Percentiles rank a stretch among this genome's conserved stretches.
Conservation (phyloP, 1,139 yeast species). For the Candida frijolesensis region DNA sequence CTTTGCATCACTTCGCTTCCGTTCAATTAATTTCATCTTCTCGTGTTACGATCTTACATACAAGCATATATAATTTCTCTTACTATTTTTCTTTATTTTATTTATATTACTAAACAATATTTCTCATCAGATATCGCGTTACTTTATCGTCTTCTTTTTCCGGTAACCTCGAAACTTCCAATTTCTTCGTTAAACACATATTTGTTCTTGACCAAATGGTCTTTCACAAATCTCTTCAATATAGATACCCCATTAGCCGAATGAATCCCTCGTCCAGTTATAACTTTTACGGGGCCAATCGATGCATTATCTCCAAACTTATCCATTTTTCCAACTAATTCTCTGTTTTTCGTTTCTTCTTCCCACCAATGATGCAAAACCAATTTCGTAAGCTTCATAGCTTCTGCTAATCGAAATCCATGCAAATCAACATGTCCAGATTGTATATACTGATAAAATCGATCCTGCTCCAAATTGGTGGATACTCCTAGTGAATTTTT, state of each 20-base stretch:
- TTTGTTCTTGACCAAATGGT: conserved; percentile 29
- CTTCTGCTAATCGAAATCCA: conserved; percentile 45
- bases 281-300: conserved; percentile 41
- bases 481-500: background rate
- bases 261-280: conserved; percentile 69
- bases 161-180: conserved; percentile 48
- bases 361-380: conserved; percentile 57
- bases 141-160: conserved; percentile 21
- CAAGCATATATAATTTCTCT: background rate
- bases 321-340: conserved; percentile 36
- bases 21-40: no score
- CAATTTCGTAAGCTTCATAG: conserved; percentile 33
- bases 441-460: conserved; percentile 8
- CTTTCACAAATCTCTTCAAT: conserved; percentile 41
- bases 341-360: conserved; percentile 44
- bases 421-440: conserved; percentile 53
- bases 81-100: background rate
- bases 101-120: background rate
- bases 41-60: no score
- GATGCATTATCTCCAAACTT: conserved; percentile 30
- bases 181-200: conserved; percentile 47
- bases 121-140: background rate
- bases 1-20: no score
- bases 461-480: background rate
- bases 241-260: conserved; percentile 53